These are phyloP conservation scores for Cladosporium sp. DNA, from an alignment of 2,329 filamentous ascomycete genomes.

Conservation along the genomic window DNA sequence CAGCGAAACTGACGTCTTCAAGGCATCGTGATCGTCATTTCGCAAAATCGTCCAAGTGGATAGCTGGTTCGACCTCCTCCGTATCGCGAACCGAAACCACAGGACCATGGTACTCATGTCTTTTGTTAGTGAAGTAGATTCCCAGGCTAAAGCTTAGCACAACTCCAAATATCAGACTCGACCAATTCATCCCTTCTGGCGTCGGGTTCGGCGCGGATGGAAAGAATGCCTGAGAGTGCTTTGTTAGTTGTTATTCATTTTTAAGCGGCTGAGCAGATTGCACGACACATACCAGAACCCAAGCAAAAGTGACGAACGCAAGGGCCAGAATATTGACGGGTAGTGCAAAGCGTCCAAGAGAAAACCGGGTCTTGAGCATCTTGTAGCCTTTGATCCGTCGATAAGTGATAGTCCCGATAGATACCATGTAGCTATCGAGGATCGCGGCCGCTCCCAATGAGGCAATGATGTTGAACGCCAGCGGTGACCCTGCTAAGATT, in stretches of 20 bases:
- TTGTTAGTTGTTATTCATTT: too few species aligned
- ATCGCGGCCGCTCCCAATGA: constrained; percentile 34
- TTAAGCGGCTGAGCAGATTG: too few species aligned
- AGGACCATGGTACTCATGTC: constrained; percentile 1
- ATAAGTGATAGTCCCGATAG: constrained; percentile 29
- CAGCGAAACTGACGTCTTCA: too few species aligned
- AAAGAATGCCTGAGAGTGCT: constrained; percentile 15
- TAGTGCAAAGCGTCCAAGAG: constrained; percentile 28
- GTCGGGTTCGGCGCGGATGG: constrained; percentile 22
- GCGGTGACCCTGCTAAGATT: constrained; percentile 37
- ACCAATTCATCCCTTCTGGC: constrained; percentile 21
- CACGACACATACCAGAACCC: constrained; percentile 1
- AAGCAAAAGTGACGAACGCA: constrained; percentile 17
- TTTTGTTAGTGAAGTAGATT: background rate
- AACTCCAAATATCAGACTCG: constrained; percentile 19
- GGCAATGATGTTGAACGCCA: constrained; percentile 38
- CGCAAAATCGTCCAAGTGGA: background rate
- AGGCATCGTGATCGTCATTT: too few species aligned
- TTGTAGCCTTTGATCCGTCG: constrained; percentile 27
- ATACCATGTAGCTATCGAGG: constrained; percentile 31
- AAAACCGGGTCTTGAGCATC: constrained; percentile 28
- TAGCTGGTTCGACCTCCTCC: background rate
- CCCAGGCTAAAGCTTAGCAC: constrained; percentile 7
- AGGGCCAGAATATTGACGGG: constrained; percentile 13
- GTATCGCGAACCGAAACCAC: background rate